A percentile compares a stretch with the other conserved stretches of the same genome.
Conservation (phyloP, 768 basidiomycete species). For the Trametes cingulata region DNA sequence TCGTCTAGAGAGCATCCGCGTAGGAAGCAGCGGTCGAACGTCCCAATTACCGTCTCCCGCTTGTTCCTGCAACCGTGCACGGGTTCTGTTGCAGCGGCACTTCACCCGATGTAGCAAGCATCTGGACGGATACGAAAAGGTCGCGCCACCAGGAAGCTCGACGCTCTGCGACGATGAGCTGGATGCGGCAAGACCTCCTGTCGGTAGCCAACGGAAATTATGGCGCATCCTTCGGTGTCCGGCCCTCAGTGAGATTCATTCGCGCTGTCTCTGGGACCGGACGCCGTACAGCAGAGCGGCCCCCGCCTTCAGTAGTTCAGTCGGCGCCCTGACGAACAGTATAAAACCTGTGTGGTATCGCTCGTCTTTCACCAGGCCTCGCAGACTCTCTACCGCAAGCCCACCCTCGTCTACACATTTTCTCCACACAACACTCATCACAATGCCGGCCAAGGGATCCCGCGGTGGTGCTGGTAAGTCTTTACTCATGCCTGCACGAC, state of each 20-base stretch:
- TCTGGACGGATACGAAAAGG: neutral
- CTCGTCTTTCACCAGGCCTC: constrained; percentile 6
- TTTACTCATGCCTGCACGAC: too few species aligned
- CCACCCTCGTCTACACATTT: neutral
- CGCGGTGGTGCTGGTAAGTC: constrained; percentile 20
- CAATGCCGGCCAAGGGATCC: constrained; percentile 26
- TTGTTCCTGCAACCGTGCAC: too few species aligned
- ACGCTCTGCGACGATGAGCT: constrained; percentile 11
- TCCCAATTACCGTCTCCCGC: too few species aligned
- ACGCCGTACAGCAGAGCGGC: neutral
- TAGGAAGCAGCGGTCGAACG: too few species aligned
- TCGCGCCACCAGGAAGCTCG: neutral
- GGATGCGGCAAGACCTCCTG: neutral
- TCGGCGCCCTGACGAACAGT: neutral
- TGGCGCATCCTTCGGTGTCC: neutral
- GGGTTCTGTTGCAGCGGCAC: too few species aligned
- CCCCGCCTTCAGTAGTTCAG: neutral
- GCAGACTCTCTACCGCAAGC: constrained; percentile 1
- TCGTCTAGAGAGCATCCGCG: too few species aligned
- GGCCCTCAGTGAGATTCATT: neutral
- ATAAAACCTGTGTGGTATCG: neutral
- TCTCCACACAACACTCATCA: constrained; percentile 8
- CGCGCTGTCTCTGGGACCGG: neutral
- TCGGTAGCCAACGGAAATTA: constrained; percentile 13
- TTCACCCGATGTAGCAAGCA: neutral